These are phyloP conservation scores for Endothia cerciana DNA, from an alignment of 2,329 filamentous ascomycete species.

Conservation along the genomic window DNA sequence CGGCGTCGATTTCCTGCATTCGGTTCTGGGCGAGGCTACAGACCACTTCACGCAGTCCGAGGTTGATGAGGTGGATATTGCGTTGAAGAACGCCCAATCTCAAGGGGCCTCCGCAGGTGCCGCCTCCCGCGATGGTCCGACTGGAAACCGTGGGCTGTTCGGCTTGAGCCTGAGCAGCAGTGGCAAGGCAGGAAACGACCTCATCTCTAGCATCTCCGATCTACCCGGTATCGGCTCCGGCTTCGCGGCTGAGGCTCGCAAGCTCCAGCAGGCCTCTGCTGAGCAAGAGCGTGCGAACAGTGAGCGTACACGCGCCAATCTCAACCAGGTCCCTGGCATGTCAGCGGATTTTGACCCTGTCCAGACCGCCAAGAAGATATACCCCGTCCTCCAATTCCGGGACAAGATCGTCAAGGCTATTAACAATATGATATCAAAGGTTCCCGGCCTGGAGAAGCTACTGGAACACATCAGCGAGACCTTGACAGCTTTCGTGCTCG, in stretches of 20 bases:
- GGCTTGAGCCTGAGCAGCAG: slow-evolving; percentile 40
- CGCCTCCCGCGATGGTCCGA: slow-evolving; percentile 31
- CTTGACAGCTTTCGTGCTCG: slow-evolving; percentile 88
- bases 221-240: slow-evolving; percentile 72
- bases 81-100: slow-evolving; percentile 68
- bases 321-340: slow-evolving; percentile 72
- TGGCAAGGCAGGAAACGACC: slow-evolving; percentile 47
- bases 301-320: slow-evolving; percentile 47
- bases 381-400: slow-evolving; percentile 90
- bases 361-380: slow-evolving; percentile 79
- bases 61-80: slow-evolving; percentile 78
- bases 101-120: slow-evolving; percentile 35
- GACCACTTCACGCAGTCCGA: slow-evolving; percentile 87
- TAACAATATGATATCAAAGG: slow-evolving; percentile 82
- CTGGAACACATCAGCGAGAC: slow-evolving; percentile 94
- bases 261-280: slow-evolving; percentile 63
- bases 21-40: slow-evolving; percentile 74
- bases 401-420: slow-evolving; percentile 92
- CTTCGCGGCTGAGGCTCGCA: slow-evolving; percentile 68
- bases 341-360: slow-evolving; percentile 76
- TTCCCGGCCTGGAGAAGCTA: slow-evolving; percentile 87
- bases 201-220: slow-evolving; percentile 75
- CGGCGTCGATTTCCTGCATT: slow-evolving; percentile 83
- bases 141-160: slow-evolving; percentile 39
- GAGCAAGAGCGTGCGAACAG: slow-evolving; percentile 65